These are phyloP conservation scores for Botrytis paeoniae DNA, from an alignment of 2,329 filamentous ascomycete genomes.

Conservation along the genomic window DNA sequence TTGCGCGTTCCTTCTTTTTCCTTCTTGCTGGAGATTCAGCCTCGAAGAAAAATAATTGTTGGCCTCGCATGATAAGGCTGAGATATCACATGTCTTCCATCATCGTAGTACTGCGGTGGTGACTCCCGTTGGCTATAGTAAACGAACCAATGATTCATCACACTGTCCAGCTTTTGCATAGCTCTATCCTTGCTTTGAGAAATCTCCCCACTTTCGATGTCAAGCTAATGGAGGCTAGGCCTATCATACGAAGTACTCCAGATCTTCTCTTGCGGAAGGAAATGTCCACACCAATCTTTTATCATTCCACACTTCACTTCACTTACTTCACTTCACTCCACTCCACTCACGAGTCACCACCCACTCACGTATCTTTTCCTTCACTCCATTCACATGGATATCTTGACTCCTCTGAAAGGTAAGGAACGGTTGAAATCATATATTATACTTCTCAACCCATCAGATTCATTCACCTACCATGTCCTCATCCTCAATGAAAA, in stretches of 20 bases:
- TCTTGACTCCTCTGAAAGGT: not conserved
- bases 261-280: not conserved
- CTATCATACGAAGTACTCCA: not conserved
- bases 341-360: not conserved
- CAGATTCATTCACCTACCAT: not conserved
- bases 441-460: not conserved
- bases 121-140: not conserved
- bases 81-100: not conserved
- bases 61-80: constrained; percentile 1
- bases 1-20: not conserved
- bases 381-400: not conserved
- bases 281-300: not conserved
- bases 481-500: not conserved
- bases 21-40: not conserved
- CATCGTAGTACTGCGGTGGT: not conserved
- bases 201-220: not conserved
- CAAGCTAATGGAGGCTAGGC: not conserved
- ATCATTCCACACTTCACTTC: not conserved
- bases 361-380: not conserved
- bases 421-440: not conserved
- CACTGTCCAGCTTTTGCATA: not conserved
- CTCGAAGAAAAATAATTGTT: not conserved
- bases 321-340: not conserved
- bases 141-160: not conserved
- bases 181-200: not conserved